phyloP scores from a whole-genome alignment of 495 filamentous ascomycete genomes.

The Hypoxylon fuscum region DNA sequence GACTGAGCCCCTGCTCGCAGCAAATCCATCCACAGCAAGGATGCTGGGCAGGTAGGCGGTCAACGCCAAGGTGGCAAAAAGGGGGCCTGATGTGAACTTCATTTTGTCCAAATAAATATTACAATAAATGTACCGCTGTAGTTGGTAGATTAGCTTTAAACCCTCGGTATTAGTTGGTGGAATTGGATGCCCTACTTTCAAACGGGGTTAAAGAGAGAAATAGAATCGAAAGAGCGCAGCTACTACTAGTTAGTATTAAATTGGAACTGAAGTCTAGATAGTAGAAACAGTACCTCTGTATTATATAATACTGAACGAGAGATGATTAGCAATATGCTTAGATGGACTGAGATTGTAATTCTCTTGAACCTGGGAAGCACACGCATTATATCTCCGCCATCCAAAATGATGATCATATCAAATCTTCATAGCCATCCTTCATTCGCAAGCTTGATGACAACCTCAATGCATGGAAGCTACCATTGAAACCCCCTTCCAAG shows the following conservation, averaged over 20 bases:
- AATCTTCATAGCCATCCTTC: not conserved
- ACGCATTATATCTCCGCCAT: conserved; percentile 23
- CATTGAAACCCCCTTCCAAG: conserved; percentile 15
- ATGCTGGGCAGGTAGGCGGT: conserved; percentile 39
- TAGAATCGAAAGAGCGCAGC: conserved; percentile 43
- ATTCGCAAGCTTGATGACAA: conserved; percentile 10
- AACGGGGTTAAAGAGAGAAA: conserved; percentile 35
- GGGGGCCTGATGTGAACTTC: conserved; percentile 34
- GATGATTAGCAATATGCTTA: conserved; percentile 7
- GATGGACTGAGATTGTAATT: not conserved
- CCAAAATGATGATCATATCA: conserved; percentile 11
- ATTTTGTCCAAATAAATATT: conserved; percentile 24
- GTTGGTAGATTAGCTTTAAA: not conserved
- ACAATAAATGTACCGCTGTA: conserved; percentile 28
- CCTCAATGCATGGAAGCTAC: not conserved
- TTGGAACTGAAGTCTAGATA: not conserved
- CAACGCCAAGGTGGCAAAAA: conserved; percentile 40
- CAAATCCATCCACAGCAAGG: conserved; percentile 16
- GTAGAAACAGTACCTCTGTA: conserved; percentile 23
- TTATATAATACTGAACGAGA: conserved; percentile 1
- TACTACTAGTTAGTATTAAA: conserved; percentile 20
- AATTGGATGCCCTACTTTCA: conserved; percentile 30
- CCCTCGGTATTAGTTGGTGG: not conserved
- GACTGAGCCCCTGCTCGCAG: conserved; percentile 15
- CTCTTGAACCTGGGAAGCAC: not conserved